These are phyloP conservation scores for Alternaria triticimaculans DNA, from an alignment of 2,329 filamentous ascomycete genomes.

Conservation along the genomic window DNA sequence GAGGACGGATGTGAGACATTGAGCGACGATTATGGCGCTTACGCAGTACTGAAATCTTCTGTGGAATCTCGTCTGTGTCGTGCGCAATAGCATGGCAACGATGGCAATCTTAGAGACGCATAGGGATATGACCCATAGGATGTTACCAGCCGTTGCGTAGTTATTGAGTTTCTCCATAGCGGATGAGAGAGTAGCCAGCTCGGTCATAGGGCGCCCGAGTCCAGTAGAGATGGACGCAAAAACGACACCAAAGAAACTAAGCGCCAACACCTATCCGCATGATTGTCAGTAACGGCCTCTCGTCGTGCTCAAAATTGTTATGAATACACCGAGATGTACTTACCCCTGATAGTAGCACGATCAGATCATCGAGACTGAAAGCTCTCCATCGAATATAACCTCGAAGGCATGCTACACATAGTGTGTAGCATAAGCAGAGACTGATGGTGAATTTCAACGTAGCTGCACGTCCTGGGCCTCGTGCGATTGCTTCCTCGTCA, in stretches of 20 bases:
- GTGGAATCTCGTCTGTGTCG: slow-evolving; percentile 7
- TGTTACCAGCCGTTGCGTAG: slow-evolving; percentile 8
- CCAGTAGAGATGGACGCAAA: slow-evolving; percentile 6
- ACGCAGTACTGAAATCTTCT: neutral
- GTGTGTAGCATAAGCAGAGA: slow-evolving; percentile 18
- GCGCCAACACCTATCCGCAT: slow-evolving; percentile 3
- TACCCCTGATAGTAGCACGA: slow-evolving; percentile 13
- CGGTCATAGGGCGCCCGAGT: slow-evolving; percentile 5
- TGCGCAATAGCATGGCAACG: slow-evolving; percentile 18
- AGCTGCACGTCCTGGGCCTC: slow-evolving; percentile 7
- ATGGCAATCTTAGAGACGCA: slow-evolving; percentile 21
- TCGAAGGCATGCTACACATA: slow-evolving; percentile 15
- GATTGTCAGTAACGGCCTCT: neutral
- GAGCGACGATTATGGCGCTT: neutral
- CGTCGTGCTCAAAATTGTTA: neutral
- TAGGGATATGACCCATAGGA: slow-evolving; percentile 23
- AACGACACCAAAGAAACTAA: slow-evolving; percentile 15
- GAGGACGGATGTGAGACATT: neutral
- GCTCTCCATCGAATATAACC: slow-evolving; percentile 14
- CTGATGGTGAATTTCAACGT: slow-evolving; percentile 12
- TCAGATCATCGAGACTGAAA: slow-evolving; percentile 10
- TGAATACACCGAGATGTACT: neutral
- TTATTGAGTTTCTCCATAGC: slow-evolving; percentile 3
- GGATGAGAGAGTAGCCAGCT: neutral
- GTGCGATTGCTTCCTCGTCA: neutral